Evolutionary conservation across 208 protist species (phyloP), one percentile per base, ranked within the genome.

Genomic region (Trypanosoma brucei): DNA sequence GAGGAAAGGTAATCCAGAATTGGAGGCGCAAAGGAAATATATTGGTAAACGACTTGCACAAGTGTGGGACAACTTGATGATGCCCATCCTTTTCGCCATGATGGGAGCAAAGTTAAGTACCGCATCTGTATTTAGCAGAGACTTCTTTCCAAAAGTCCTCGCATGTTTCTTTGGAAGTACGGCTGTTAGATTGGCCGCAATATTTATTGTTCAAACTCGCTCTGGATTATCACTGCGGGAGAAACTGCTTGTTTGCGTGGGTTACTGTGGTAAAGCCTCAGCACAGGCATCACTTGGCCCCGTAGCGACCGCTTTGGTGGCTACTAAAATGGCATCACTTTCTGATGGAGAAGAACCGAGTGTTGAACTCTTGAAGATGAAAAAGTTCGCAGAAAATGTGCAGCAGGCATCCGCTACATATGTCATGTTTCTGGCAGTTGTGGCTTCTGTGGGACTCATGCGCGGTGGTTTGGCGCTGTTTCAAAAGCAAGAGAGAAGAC

Each of bases 231-330:
- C 76, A 6, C 85, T 68, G 59, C 62, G 59, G 55, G 68, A 88
- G 39, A 84, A 86, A 60, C 38, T 88, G 22, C 68, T 93, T 33
- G 81, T 88, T 38, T 86, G 79, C 39, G 72, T 86, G 11, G 86
- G 83, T 33, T 93, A 87, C 59, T 54, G 81, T 14, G 80, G 81
- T 45, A 88, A 90, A 63, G 86, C 83, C 5, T 84, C 86, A 22
- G 83, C 83, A 37, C 86, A 93, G 76, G 83, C 80, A 31, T 86
- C 86, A 8, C 59, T 93, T 2, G 83, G 86, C 11, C 74, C 86
- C 34, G 69, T 93, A 48, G 83, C 83, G 3, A 75, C 78, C 13
- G 79, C 75, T 67, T 56, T 91, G 0, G 79, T 88, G 2, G 65
- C 72, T 1, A 46, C 49, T 50, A 70, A 78, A 61, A 69, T 89